These are phyloP conservation scores for Suillus subluteus DNA, from an alignment of 768 basidiomycete genomes.

Conservation along the genomic window DNA sequence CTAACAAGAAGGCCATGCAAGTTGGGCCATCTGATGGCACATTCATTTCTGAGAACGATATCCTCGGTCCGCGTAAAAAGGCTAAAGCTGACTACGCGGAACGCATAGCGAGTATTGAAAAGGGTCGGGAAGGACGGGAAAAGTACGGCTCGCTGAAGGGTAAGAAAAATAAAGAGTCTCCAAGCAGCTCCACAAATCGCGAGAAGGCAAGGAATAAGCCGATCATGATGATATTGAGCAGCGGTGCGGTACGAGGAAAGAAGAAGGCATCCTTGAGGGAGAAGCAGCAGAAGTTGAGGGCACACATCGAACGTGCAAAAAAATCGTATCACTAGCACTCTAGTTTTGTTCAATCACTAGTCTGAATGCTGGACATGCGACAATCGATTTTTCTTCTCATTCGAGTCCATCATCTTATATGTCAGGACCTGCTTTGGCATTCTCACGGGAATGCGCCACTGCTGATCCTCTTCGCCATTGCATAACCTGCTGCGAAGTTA, in stretches of 20 bases:
- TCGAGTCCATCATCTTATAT: background rate
- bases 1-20: conserved; percentile 59
- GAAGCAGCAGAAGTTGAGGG: conserved; percentile 78
- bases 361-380: background rate
- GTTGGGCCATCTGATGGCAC: conserved; percentile 44
- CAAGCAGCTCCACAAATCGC: conserved; percentile 87
- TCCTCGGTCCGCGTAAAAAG: conserved; percentile 93
- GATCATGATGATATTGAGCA: conserved; percentile 90
- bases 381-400: background rate
- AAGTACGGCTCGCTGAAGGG: conserved; percentile 90
- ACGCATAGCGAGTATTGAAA: conserved; percentile 87
- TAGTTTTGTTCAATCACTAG: background rate
- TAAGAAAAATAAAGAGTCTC: conserved; percentile 83
- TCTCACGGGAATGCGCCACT: conserved; percentile 28
- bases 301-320: conserved; percentile 75
- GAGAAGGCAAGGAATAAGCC: conserved; percentile 95
- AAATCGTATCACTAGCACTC: conserved; percentile 39
- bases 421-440: background rate
- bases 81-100: conserved; percentile 92
- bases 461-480: conserved; percentile 49
- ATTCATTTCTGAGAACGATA: conserved; percentile 89
- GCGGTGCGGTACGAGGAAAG: conserved; percentile 76
- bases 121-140: conserved; percentile 93
- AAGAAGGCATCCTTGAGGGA: conserved; percentile 82
- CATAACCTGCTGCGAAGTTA: conserved; percentile 75